Conservation (phyloP, 2,329 filamentous ascomycete genomes). For the Triangularia setosa region DNA sequence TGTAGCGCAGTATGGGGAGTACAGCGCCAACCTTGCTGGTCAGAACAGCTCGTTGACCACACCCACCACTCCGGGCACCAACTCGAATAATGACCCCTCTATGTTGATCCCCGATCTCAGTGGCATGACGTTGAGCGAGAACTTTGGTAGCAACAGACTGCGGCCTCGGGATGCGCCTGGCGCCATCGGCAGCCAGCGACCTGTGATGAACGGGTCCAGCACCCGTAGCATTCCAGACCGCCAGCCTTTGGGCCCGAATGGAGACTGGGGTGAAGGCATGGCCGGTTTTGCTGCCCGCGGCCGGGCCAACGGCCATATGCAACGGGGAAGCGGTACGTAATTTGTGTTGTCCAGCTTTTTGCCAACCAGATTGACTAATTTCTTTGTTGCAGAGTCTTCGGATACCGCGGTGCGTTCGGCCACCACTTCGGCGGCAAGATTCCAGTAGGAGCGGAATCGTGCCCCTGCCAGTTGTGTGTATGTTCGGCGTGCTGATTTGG, state of each 20-base stretch:
- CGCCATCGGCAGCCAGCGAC: constrained; percentile 63
- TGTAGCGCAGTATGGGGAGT: constrained; percentile 44
- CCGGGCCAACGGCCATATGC: constrained; percentile 58
- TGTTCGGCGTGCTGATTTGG: background rate
- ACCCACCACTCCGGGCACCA: constrained; percentile 36
- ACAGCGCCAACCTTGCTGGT: constrained; percentile 35
- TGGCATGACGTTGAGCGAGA: constrained; percentile 49
- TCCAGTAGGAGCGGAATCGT: constrained; percentile 19
- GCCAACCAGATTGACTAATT: background rate
- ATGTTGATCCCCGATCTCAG: constrained; percentile 47
- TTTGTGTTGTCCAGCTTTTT: background rate
- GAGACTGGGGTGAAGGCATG: constrained; percentile 50
- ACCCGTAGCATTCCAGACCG: constrained; percentile 51
- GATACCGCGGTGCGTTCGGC: constrained; percentile 25
- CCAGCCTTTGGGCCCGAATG: constrained; percentile 59
- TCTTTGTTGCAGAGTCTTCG: constrained; percentile 24
- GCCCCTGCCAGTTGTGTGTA: background rate
- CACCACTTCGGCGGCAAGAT: constrained; percentile 22
- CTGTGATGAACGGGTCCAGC: constrained; percentile 44
- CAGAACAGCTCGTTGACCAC: constrained; percentile 35
- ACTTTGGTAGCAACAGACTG: constrained; percentile 39
- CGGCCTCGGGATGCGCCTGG: constrained; percentile 50
- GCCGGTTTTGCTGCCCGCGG: constrained; percentile 50
- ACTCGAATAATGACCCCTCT: constrained; percentile 27
- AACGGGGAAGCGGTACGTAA: constrained; percentile 58